Evolutionary conservation across 169 alveolate genomes (phyloP), one percentile per base, ranked within the genome.

Genomic region (Cryptosporidium muris): DNA sequence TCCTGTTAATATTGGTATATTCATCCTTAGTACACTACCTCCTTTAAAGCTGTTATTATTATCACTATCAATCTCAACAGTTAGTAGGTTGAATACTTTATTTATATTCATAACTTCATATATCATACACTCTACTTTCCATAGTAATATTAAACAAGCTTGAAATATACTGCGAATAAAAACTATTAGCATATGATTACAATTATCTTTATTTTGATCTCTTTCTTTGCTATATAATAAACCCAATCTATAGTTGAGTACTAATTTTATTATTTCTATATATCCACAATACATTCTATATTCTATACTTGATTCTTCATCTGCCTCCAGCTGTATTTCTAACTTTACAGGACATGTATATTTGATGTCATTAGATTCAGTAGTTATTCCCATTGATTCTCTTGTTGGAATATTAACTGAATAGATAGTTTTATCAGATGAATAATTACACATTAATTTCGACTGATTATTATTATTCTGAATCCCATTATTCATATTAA

Each of bases 61-160:
- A 36, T 65, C 51, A 34, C 51, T 63, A 16, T 65, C 82, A 74
- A 74, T 40, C 0, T 74, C 85, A 16, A 74, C 12, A 25, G 60
- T 74, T 16, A 68, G 51, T 63, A 74, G 42, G 51, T 74, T 74
- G 37, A 74, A 74, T 2, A 74, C 85, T 48, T 74, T 74, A 37
- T 14, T 74, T 58, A 58, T 58, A 48, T 74, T 74, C 25, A 74
- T 16, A 16, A 74, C 60, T 38, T 74, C 85, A 74, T 54, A 74
- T 25, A 74, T 42, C 3, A 74, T 74, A 2, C 74, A 74, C 40
- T 74, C 85, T 42, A 62, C 54, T 58, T 68, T 74, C 85, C 85
- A 74, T 14, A 74, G 48, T 36, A 74, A 49, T 42, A 74, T 52
- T 8, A 62, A 58, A 25, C 74, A 74, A 34, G 68, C 40, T 48